These are phyloP conservation scores for Hebeloma cylindrosporum DNA, from an alignment of 768 basidiomycete genomes.

Conservation along the genomic window DNA sequence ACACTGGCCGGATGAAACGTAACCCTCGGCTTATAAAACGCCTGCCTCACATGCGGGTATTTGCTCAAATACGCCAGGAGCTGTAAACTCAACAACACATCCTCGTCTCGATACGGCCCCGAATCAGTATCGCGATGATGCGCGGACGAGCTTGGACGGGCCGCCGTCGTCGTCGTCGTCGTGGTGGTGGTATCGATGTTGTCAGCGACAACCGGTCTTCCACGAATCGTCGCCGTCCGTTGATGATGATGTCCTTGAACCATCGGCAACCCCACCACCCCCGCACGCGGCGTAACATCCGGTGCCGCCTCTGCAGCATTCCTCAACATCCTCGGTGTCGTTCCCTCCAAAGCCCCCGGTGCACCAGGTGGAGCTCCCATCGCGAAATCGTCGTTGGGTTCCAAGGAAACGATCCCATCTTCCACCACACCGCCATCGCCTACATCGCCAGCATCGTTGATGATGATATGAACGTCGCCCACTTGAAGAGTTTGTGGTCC, in stretches of 20 bases:
- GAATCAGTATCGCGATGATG: constrained; percentile 32
- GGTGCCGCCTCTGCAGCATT: constrained; percentile 40
- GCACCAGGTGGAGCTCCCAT: constrained; percentile 91
- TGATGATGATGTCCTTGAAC: constrained; percentile 25
- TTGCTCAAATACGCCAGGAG: constrained; percentile 96
- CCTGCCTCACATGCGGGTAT: constrained; percentile 95
- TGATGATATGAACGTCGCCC: constrained; percentile 44
- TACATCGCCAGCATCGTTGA: constrained; percentile 41
- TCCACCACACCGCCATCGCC: constrained; percentile 47
- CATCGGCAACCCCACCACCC: constrained; percentile 53
- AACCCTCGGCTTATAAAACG: constrained; percentile 87
- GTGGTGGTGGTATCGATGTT: constrained; percentile 8
- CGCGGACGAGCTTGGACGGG: constrained; percentile 27
- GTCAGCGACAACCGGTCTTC: constrained; percentile 11
- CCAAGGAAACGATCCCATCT: constrained; percentile 73
- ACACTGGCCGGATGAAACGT: constrained; percentile 79
- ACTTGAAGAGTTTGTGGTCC: constrained; percentile 25
- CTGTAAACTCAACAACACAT: constrained; percentile 87
- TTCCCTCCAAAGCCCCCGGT: constrained; percentile 65
- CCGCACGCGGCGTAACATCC: constrained; percentile 66
- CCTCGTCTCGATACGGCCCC: constrained; percentile 90
- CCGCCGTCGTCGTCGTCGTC: constrained; percentile 22
- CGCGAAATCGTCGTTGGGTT: constrained; percentile 84
- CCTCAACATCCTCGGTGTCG: constrained; percentile 26
- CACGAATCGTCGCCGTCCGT: constrained; percentile 28